phyloP scores from a whole-genome alignment of 805 yeast species.

The Komagataella populi region DNA sequence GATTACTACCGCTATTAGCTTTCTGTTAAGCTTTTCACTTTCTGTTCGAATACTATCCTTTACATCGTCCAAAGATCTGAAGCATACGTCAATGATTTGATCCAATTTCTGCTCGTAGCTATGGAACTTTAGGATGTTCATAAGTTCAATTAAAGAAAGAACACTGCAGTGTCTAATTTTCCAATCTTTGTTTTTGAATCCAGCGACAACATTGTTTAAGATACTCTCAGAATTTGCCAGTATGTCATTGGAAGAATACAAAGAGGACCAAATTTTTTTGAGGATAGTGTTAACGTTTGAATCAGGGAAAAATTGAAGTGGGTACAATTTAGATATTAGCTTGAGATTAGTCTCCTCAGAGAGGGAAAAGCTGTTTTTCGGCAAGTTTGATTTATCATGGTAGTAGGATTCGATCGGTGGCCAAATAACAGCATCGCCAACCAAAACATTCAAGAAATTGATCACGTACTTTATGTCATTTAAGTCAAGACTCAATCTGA shows the following conservation, averaged over 20 bases:
- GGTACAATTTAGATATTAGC: constrained; percentile 68
- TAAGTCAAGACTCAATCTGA: not conserved
- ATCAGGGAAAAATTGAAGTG: constrained; percentile 81
- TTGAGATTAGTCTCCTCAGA: constrained; percentile 10
- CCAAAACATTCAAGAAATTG: not conserved
- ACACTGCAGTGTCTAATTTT: constrained; percentile 83
- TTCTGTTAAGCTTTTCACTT: constrained; percentile 55
- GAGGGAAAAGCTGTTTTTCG: not conserved
- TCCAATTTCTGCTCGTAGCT: constrained; percentile 38
- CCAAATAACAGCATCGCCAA: not conserved
- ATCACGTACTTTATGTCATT: not conserved
- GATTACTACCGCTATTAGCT: constrained; percentile 49
- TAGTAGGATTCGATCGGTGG: not conserved
- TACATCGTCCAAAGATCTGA: constrained; percentile 85
- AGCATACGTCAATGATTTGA: constrained; percentile 77
- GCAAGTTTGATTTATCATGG: not conserved
- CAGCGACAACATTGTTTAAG: constrained; percentile 43
- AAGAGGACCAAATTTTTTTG: constrained; percentile 77
- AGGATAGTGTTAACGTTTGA: constrained; percentile 63
- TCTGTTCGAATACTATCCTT: constrained; percentile 85
- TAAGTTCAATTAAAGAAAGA: constrained; percentile 51
- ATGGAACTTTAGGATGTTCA: constrained; percentile 46
- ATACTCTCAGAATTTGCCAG: constrained; percentile 42
- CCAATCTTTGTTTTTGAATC: constrained; percentile 84
- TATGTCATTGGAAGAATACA: constrained; percentile 41